Evolutionary conservation across 1,139 yeast genomes (phyloP).

Genomic region (Scheffersomyces illinoinensis): DNA sequence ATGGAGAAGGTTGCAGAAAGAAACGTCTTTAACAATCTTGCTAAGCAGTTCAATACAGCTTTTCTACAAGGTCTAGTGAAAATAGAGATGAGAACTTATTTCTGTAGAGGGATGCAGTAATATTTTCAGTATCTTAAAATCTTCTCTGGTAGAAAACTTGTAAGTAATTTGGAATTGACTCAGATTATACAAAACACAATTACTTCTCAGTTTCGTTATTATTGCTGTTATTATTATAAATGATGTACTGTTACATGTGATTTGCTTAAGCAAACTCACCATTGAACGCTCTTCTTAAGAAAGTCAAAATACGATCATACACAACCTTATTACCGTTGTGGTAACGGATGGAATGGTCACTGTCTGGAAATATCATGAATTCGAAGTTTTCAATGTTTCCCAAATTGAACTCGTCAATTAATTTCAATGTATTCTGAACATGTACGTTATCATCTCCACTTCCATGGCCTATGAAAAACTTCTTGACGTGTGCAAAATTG

Average conservation of each 20-base stretch:
- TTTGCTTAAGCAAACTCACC: slow-evolving; percentile 32
- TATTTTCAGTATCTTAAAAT: too few species aligned
- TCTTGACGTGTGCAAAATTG: slow-evolving; percentile 47
- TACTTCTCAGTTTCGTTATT: neutral
- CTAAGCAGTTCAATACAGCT: too few species aligned
- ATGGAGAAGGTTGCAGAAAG: too few species aligned
- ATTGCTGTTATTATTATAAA: neutral
- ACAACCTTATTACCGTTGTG: slow-evolving; percentile 71
- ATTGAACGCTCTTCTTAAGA: slow-evolving; percentile 57
- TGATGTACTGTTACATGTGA: neutral
- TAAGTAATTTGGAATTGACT: too few species aligned
- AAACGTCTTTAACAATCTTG: too few species aligned
- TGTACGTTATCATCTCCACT: slow-evolving; percentile 85
- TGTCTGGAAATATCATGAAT: slow-evolving; percentile 74
- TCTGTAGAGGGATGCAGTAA: too few species aligned
- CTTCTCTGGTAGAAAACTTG: neutral
- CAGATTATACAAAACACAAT: too few species aligned
- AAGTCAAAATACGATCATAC: slow-evolving; percentile 60
- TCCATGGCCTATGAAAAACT: slow-evolving; percentile 76
- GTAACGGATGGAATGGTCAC: slow-evolving; percentile 69
- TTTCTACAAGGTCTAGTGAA: too few species aligned
- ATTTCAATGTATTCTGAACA: slow-evolving; percentile 66
- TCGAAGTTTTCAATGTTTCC: slow-evolving; percentile 68
- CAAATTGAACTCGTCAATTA: slow-evolving; percentile 62
- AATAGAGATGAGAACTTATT: too few species aligned